Evolutionary conservation across 768 basidiomycete genomes (phyloP).

Genomic region (Lentinula sp.): DNA sequence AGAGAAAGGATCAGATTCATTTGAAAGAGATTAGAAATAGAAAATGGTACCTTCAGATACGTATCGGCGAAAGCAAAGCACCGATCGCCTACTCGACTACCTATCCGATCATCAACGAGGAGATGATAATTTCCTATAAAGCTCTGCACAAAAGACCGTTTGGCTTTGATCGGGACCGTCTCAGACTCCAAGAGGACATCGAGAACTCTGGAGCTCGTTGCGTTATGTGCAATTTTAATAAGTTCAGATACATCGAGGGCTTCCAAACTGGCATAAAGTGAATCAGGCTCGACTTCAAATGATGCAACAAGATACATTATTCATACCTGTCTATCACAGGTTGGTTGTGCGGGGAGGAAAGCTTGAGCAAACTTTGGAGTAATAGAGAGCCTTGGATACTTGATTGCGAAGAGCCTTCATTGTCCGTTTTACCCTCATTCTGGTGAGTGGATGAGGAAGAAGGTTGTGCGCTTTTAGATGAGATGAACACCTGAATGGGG

Average conservation of each 20-base stretch:
- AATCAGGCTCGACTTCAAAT: constrained; percentile 7
- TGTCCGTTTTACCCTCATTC: constrained; percentile 13
- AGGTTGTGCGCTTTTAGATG: constrained; percentile 9
- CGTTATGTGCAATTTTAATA: constrained; percentile 42
- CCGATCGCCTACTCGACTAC: constrained; percentile 85
- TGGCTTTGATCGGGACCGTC: constrained; percentile 55
- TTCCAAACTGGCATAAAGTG: constrained; percentile 39
- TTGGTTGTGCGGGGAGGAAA: constrained; percentile 62
- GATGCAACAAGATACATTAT: neutral
- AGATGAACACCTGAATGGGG: constrained; percentile 21
- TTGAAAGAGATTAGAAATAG: neutral
- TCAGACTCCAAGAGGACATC: constrained; percentile 72
- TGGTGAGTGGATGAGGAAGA: constrained; percentile 10
- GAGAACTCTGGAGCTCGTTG: constrained; percentile 71
- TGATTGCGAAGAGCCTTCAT: constrained; percentile 43
- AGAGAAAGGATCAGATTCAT: constrained; percentile 2
- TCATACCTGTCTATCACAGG: constrained; percentile 64
- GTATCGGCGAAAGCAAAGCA: constrained; percentile 91
- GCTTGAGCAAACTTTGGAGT: constrained; percentile 73
- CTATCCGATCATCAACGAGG: constrained; percentile 86
- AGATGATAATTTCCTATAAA: constrained; percentile 76
- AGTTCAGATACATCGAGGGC: constrained; percentile 54
- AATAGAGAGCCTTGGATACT: constrained; percentile 83
- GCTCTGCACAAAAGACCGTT: constrained; percentile 64
- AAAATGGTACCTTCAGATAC: constrained; percentile 69